A percentile compares a stretch with the other conserved stretches of the same genome.
Evolutionary conservation across 176 grass and related monocot species (phyloP).

Genomic region (Echinochloa phyllopogon): DNA sequence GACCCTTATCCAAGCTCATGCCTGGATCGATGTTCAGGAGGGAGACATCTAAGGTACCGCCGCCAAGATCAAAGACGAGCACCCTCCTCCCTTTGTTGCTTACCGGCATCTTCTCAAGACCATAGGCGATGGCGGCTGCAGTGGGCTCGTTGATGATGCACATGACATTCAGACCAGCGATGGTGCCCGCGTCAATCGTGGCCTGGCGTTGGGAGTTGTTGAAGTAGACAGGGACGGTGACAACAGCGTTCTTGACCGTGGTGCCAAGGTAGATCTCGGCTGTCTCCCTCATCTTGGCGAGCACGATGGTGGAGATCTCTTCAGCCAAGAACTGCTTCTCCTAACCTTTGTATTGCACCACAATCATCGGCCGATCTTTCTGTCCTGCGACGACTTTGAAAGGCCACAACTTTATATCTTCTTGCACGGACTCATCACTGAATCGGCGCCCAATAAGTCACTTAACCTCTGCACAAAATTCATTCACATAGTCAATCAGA

Average conservation of each 20-base stretch:
- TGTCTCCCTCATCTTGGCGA: constrained; percentile 71
- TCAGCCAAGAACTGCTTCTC: constrained; percentile 52
- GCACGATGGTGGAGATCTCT: constrained; percentile 60
- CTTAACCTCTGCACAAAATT: constrained; percentile 51
- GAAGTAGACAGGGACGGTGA: constrained; percentile 74
- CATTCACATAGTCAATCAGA: background rate
- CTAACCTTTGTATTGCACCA: constrained; percentile 52
- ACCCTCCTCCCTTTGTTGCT: constrained; percentile 47
- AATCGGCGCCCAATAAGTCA: constrained; percentile 63
- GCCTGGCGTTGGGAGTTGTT: constrained; percentile 70
- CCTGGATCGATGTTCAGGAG: background rate
- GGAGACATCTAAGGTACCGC: constrained; percentile 56
- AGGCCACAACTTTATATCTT: constrained; percentile 64
- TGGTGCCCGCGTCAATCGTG: constrained; percentile 59
- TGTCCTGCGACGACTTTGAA: constrained; percentile 53
- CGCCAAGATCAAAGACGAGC: constrained; percentile 68
- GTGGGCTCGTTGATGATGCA: constrained; percentile 65
- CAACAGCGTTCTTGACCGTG: constrained; percentile 57
- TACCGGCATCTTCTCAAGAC: constrained; percentile 60
- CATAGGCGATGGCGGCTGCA: constrained; percentile 68
- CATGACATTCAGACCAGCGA: constrained; percentile 66
- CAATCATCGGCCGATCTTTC: constrained; percentile 55
- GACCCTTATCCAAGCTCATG: background rate
- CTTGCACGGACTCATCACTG: constrained; percentile 48
- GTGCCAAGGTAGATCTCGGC: constrained; percentile 65